A percentile compares a stretch with the other conserved stretches of the same genome.
Evolutionary conservation across 2,329 filamentous ascomycete species (phyloP).

Genomic region (Acrocalymma vagum): DNA sequence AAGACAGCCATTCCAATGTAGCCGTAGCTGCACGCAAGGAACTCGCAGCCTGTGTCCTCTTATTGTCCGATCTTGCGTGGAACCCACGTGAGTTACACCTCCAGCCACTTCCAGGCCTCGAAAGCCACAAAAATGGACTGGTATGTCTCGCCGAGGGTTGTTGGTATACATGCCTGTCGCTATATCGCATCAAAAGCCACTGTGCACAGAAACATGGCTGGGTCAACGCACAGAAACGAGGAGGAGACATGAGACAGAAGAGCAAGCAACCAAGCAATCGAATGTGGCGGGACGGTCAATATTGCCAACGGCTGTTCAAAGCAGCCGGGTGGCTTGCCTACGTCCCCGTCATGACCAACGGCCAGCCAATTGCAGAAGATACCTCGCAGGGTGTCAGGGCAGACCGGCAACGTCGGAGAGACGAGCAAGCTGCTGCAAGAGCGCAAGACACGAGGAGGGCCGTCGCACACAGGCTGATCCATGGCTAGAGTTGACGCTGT

Average conservation of each 20-base stretch:
- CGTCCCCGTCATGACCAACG: neutral
- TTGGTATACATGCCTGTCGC: neutral
- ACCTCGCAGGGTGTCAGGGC: neutral
- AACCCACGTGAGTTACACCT: too few species aligned
- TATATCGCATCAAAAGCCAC: neutral
- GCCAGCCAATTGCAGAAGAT: neutral
- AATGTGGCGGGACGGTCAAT: slow-evolving; percentile 1
- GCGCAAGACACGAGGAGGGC: neutral
- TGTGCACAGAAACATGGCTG: slow-evolving; percentile 1
- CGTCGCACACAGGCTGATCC: neutral
- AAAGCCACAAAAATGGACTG: too few species aligned
- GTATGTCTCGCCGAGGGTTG: too few species aligned
- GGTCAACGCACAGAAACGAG: slow-evolving; percentile 1
- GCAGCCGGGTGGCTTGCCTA: neutral
- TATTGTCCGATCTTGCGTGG: too few species aligned
- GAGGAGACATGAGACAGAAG: neutral
- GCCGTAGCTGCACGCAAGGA: too few species aligned
- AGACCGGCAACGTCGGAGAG: neutral
- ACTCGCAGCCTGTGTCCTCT: too few species aligned
- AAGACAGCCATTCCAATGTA: too few species aligned
- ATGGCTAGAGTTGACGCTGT: neutral
- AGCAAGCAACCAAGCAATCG: neutral
- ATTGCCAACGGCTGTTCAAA: neutral
- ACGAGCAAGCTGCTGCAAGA: neutral
- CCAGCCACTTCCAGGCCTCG: too few species aligned